Percentiles rank a stretch among this genome's conserved stretches.
These are phyloP conservation scores for Poa annua DNA, from an alignment of 176 grass and related monocot species.

Conservation along the genomic window DNA sequence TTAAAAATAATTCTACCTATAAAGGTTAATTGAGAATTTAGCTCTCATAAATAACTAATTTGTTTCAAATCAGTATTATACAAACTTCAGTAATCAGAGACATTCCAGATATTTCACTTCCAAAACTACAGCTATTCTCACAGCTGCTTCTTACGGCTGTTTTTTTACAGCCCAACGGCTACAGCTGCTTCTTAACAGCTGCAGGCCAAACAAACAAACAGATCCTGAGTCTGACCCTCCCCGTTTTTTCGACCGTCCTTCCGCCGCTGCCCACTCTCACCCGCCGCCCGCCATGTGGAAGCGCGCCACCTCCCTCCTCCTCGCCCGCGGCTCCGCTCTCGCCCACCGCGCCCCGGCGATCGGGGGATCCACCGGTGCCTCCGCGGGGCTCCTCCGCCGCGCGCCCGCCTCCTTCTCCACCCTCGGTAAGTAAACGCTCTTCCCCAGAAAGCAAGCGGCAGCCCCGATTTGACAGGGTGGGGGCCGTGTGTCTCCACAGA, in stretches of 20 bases:
- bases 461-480: slow-evolving; percentile 17
- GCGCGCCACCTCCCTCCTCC: slow-evolving; percentile 38
- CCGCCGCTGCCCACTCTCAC: not conserved
- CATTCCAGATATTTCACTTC: too few species aligned
- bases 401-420: slow-evolving; percentile 47
- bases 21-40: too few species aligned
- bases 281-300: slow-evolving; percentile 53
- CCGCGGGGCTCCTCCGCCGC: not conserved
- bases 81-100: too few species aligned
- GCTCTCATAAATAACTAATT: too few species aligned
- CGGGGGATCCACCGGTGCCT: not conserved
- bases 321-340: slow-evolving; percentile 19
- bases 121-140: too few species aligned
- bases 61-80: too few species aligned
- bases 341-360: not conserved
- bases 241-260: not conserved
- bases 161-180: too few species aligned
- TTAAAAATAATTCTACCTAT: too few species aligned
- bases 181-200: too few species aligned
- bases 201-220: too few species aligned
- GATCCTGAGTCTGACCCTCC: not conserved
- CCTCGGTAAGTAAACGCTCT: slow-evolving; percentile 22
- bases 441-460: not conserved
- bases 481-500: not conserved
- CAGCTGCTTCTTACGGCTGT: too few species aligned